phyloP scores from a whole-genome alignment of 2,329 filamentous ascomycete species.

The Neoarthrinium moseri region DNA sequence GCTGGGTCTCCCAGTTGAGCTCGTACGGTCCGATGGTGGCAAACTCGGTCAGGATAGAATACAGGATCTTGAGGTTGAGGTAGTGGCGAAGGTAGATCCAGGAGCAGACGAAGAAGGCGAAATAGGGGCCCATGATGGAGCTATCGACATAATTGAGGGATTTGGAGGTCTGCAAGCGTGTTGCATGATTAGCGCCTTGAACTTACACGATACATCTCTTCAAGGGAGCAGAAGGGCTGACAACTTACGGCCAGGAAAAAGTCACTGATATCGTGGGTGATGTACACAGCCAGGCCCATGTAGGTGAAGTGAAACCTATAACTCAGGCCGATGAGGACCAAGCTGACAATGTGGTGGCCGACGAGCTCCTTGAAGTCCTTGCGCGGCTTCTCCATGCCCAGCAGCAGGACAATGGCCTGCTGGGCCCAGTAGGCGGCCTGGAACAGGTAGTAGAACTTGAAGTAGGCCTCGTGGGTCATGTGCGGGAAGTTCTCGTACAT shows the following conservation, averaged over 20 bases:
- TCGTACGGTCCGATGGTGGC: slow-evolving; percentile 71
- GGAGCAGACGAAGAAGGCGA: slow-evolving; percentile 73
- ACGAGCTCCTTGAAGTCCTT: slow-evolving; percentile 96
- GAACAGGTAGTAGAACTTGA: slow-evolving; percentile 96
- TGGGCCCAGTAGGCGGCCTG: slow-evolving; percentile 95
- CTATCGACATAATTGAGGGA: slow-evolving; percentile 87
- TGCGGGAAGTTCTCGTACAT: slow-evolving; percentile 93
- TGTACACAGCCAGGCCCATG: slow-evolving; percentile 90
- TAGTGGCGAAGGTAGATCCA: slow-evolving; percentile 93
- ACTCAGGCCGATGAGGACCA: slow-evolving; percentile 79
- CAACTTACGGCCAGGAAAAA: slow-evolving; percentile 85
- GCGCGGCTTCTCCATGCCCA: slow-evolving; percentile 87
- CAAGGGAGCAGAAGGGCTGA: background rate
- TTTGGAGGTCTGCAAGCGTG: slow-evolving; percentile 70
- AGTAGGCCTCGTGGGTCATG: slow-evolving; percentile 70
- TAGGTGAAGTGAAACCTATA: slow-evolving; percentile 98
- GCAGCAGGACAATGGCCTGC: slow-evolving; percentile 82
- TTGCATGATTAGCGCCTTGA: too few relatives aligned
- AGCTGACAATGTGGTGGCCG: slow-evolving; percentile 84
- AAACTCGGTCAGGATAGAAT: slow-evolving; percentile 74
- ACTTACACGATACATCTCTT: too few relatives aligned
- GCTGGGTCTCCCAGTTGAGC: slow-evolving; percentile 72
- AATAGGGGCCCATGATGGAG: slow-evolving; percentile 77
- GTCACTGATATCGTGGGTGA: slow-evolving; percentile 90
- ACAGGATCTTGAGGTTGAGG: slow-evolving; percentile 75